These are phyloP conservation scores for Paratinospora sagittata DNA, from an alignment of 164 flowering plant species.

Conservation along the genomic window DNA sequence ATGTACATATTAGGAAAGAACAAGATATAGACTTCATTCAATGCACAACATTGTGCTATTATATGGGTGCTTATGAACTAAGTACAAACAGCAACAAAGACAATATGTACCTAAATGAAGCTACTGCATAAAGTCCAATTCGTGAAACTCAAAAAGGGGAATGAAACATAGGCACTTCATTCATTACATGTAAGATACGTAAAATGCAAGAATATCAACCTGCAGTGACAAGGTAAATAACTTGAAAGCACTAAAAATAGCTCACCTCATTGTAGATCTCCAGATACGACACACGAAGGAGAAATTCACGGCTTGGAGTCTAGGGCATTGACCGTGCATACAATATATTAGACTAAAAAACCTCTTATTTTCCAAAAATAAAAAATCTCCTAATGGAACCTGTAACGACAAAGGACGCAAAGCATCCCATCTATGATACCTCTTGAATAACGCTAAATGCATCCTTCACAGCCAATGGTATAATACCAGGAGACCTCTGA, in stretches of 20 bases:
- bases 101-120: too few species aligned
- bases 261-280: slow-evolving; percentile 96
- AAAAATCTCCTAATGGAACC: too few species aligned
- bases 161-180: neutral
- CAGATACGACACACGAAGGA: slow-evolving; percentile 89
- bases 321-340: slow-evolving; percentile 16
- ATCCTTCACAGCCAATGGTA: slow-evolving; percentile 95
- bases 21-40: too few species aligned
- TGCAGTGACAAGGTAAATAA: slow-evolving; percentile 1
- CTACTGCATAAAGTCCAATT: neutral
- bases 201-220: slow-evolving; percentile 3
- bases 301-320: slow-evolving; percentile 94
- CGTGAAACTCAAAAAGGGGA: neutral
- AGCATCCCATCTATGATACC: slow-evolving; percentile 34
- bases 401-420: neutral
- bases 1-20: too few species aligned
- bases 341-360: too few species aligned
- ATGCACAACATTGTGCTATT: too few species aligned
- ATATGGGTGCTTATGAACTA: too few species aligned
- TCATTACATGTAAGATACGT: too few species aligned
- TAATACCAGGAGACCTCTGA: slow-evolving; percentile 96
- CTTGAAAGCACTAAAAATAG: slow-evolving; percentile 2
- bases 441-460: slow-evolving; percentile 94
- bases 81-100: too few species aligned
- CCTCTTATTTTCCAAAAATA: too few species aligned